phyloP scores from a whole-genome alignment of 2,329 filamentous ascomycete species.

The Ascochyta koolunga region DNA sequence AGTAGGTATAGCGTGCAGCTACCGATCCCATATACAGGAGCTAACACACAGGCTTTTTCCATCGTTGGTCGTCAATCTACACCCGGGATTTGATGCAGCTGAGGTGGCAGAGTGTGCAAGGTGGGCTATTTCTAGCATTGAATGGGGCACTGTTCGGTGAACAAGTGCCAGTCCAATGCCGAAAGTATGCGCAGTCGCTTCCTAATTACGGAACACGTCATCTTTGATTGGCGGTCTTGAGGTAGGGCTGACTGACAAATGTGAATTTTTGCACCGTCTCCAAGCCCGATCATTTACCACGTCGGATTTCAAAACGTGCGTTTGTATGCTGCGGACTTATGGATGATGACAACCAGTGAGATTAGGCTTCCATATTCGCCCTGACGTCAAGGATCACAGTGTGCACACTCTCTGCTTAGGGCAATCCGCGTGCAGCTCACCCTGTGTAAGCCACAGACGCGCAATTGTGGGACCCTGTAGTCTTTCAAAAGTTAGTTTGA shows the following conservation, averaged over 20 bases:
- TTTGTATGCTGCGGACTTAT: constrained; percentile 2
- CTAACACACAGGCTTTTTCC: constrained; percentile 3
- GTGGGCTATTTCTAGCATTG: neutral
- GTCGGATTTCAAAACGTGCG: constrained; percentile 2
- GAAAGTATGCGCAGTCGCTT: neutral
- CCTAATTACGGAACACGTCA: constrained; percentile 1
- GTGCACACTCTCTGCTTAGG: constrained; percentile 7
- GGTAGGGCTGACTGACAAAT: constrained; percentile 11
- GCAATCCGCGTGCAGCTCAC: constrained; percentile 2
- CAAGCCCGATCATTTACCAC: constrained; percentile 4
- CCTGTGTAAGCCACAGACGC: constrained; percentile 6
- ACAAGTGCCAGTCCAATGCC: neutral
- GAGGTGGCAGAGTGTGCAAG: neutral
- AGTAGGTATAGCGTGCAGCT: constrained; percentile 6
- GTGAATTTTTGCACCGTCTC: neutral
- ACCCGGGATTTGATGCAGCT: constrained; percentile 4
- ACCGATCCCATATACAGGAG: constrained; percentile 2
- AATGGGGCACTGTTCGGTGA: neutral
- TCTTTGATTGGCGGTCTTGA: neutral
- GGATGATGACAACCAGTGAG: neutral
- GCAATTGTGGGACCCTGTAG: neutral
- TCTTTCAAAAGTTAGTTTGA: constrained; percentile 3
- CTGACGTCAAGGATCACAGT: neutral
- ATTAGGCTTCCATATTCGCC: neutral
- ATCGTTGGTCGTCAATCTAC: neutral